These are phyloP conservation scores for Cicer judaicum DNA, from an alignment of 306 rosid genomes.

Conservation along the genomic window DNA sequence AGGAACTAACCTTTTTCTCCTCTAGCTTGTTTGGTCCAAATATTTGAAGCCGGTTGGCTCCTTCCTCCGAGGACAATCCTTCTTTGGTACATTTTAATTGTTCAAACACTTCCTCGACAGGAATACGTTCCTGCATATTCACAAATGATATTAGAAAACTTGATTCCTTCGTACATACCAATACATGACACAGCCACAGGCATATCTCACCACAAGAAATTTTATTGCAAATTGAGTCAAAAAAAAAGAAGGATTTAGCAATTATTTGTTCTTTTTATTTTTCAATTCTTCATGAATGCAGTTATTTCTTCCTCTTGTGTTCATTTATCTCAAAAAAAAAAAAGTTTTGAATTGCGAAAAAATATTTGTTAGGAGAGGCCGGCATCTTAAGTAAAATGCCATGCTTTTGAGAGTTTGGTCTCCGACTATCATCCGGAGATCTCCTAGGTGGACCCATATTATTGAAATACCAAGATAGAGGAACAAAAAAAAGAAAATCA, in stretches of 20 bases:
- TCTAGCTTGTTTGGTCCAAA: slow-evolving; percentile 98
- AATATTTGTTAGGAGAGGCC: not conserved
- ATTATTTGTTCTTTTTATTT: not conserved
- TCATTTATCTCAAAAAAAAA: not conserved
- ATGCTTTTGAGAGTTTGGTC: too few relatives aligned
- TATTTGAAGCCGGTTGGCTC: slow-evolving; percentile 80
- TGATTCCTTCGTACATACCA: not conserved
- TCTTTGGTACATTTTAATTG: slow-evolving; percentile 86
- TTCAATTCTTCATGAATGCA: slow-evolving; percentile 14
- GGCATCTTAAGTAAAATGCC: too few relatives aligned
- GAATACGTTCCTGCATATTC: slow-evolving; percentile 78
- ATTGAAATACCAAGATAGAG: too few relatives aligned
- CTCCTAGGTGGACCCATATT: too few relatives aligned
- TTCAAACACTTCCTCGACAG: slow-evolving; percentile 89
- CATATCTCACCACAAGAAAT: slow-evolving; percentile 30
- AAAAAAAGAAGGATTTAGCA: too few relatives aligned
- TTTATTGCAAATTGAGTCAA: slow-evolving; percentile 19
- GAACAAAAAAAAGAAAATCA: too few relatives aligned
- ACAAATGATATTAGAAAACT: slow-evolving; percentile 37
- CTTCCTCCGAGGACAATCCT: slow-evolving; percentile 76
- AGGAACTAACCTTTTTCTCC: slow-evolving; percentile 77
- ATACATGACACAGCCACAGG: not conserved
- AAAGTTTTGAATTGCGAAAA: not conserved
- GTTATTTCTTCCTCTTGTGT: not conserved
- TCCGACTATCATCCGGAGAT: too few relatives aligned